Base-by-base conservation (phyloP, 331 rosid genomes). In the Telfairia occidentalis region DNA sequence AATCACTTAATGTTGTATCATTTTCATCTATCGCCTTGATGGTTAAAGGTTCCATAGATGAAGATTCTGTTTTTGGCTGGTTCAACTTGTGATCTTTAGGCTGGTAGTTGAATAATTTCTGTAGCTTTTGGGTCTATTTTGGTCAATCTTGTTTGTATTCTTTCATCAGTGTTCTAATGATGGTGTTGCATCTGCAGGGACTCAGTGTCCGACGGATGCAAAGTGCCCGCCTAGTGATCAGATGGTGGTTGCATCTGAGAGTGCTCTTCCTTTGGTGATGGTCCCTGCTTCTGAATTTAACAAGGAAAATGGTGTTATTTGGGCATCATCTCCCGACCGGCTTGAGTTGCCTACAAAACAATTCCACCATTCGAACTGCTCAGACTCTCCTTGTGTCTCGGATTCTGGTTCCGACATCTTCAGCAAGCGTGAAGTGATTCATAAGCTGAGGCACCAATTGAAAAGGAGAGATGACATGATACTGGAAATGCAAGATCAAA, bases 401-500 rank as follows among this genome's bases (percentile, higher is more conserved):
- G 98, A 94, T 74, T 91, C 97, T 73, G 98, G 98, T 78, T 91
- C 97, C 45, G 98, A 94, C 72, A 85, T 91, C 81, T 94, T 89
- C 77, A 89, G 90, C 65, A 94, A 91, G 86, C 88, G 98, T 38
- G 98, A 94, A 79, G 98, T 91, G 58, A 91, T 94, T 55, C 96
- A 89, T 78, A 94, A 94, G 85, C 83, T 94, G 80, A 87, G 98
- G 81, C 98, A 91, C 64, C 98, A 94, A 63, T 63, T 94, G 83
- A 91, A 91, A 91, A 85, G 96, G 78, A 88, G 98, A 81, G 98
- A 94, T 70, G 97, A 91, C 7, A 94, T 94, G 98, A 85, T 94
- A 77, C 73, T 94, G 59, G 98, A 93, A 85, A 93, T 93, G 98
- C 97, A 93, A 86, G 97, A 93, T 80, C 98, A 91, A 86, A 89